phyloP scores from a whole-genome alignment of 352 stramenopile genomes.

The Globisporangium polare region DNA sequence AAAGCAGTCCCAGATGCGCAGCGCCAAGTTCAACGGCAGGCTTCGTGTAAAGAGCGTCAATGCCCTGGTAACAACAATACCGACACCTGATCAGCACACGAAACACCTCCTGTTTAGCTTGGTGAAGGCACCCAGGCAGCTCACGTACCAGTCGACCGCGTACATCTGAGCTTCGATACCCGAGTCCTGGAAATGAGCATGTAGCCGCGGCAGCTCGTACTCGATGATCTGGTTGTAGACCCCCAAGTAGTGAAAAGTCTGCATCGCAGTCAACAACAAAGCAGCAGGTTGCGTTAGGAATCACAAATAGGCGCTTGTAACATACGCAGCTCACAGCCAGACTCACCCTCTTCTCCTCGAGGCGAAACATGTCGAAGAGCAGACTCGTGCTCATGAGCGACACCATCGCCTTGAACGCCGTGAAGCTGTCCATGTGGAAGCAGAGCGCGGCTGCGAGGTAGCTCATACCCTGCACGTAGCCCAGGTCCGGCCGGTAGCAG shows the following conservation, averaged over 20 bases:
- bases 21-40: constrained; percentile 62
- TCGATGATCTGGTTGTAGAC: constrained; percentile 80
- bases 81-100: neutral
- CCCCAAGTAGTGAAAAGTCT: constrained; percentile 86
- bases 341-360: constrained; percentile 73
- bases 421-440: constrained; percentile 88
- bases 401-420: constrained; percentile 80
- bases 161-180: constrained; percentile 88
- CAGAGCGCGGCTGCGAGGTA: constrained; percentile 81
- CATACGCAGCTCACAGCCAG: neutral
- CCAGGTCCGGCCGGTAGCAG: constrained; percentile 81
- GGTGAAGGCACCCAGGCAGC: neutral
- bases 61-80: constrained; percentile 31
- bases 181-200: constrained; percentile 58
- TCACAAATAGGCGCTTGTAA: neutral
- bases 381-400: constrained; percentile 79
- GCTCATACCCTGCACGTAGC: constrained; percentile 87
- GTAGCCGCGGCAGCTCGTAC: constrained; percentile 64
- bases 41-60: constrained; percentile 79
- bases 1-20: constrained; percentile 85
- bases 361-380: constrained; percentile 87
- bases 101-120: neutral
- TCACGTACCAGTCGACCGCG: constrained; percentile 73
- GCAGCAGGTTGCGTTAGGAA: neutral
- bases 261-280: constrained; percentile 3